Base-by-base conservation (phyloP, 1,139 yeast genomes). In the Suhomyces panamericanus region DNA sequence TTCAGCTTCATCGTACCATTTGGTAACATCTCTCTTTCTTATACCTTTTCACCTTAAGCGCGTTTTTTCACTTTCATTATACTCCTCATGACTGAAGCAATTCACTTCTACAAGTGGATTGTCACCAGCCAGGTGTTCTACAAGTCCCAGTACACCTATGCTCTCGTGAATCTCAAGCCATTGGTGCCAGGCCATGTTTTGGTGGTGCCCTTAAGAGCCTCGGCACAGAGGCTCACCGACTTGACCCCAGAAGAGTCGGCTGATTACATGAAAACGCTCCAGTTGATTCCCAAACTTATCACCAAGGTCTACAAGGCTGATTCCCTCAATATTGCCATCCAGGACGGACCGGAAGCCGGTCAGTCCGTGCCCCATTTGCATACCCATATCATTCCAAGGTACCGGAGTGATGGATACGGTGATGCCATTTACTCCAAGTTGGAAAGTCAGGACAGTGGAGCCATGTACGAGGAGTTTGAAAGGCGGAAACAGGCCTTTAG, bases 271-370 rank as follows among this genome's bases (percentile, higher is more conserved):
- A 65, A 67, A 33, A 80, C 96, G 0, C 70, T 93, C n/a, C 96
- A 88, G 53, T 59, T 77, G 42, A 74, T 93, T 1, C 83, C 89
- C 49, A 66, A 68, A 46, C 85, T 87, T 52, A 82, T 93, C 26
- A 81, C 76, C 51, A 60, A 73, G 47, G 68, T 75, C 13, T 90
- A 85, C 62, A 74, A 81, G 37, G 95, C 96, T 0, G 95, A 90
- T 54, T 72, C 96, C 1, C 63, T 89, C 49, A 93, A 93, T 59
- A 77, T 93, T 27, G 90, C 97, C 13, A 88, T 93, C 47, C 99
- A 93, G 61, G 99, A 93, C 62, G 99, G 99, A 0, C 88, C 93
- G 0, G 89, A 88, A 44, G 93, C 97, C 2, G 99, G 99, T 4
- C 99, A 93, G 61, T 81, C 93, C 14, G 84, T 93, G 1, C 96